Percentiles rank a stretch among this genome's conserved stretches.
Conservation (phyloP, 1,284 basidiomycete species). For the Limonomyces culmigenus region DNA sequence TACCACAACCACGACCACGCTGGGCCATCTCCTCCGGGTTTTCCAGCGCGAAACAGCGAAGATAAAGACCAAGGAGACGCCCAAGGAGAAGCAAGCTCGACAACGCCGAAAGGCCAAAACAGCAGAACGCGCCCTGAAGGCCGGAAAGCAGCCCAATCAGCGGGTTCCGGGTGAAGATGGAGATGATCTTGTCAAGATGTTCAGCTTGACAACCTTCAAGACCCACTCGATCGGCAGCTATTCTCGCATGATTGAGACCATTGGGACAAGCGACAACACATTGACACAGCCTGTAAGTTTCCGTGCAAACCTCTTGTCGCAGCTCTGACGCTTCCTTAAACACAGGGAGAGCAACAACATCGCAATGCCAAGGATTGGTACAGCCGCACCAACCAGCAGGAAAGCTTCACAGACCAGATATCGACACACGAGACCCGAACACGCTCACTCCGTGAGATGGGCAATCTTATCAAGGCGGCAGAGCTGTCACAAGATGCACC, state of each 20-base stretch:
- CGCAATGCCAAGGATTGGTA: background rate
- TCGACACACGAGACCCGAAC: no score
- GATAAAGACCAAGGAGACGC: conserved; percentile 7
- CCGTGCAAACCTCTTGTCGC: background rate
- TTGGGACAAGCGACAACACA: background rate
- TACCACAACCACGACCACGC: conserved; percentile 7
- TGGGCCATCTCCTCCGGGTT: conserved; percentile 5
- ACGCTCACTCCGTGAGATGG: no score
- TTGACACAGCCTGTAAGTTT: background rate
- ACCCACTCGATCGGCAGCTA: background rate
- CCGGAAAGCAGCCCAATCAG: background rate
- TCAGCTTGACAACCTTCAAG: background rate
- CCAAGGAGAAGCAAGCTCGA: conserved; percentile 8
- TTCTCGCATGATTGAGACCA: background rate
- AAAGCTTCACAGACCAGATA: background rate
- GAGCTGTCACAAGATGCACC: no score
- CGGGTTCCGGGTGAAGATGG: background rate
- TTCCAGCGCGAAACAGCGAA: conserved; percentile 6
- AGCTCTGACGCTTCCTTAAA: background rate
- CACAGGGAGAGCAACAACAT: background rate
- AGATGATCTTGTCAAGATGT: background rate
- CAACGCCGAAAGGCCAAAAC: conserved; percentile 2
- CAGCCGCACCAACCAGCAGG: background rate
- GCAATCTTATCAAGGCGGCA: no score
- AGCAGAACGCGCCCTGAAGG: background rate